Evolutionary conservation across 345 rosid genomes (phyloP).

Genomic region (Microcos paniculata): DNA sequence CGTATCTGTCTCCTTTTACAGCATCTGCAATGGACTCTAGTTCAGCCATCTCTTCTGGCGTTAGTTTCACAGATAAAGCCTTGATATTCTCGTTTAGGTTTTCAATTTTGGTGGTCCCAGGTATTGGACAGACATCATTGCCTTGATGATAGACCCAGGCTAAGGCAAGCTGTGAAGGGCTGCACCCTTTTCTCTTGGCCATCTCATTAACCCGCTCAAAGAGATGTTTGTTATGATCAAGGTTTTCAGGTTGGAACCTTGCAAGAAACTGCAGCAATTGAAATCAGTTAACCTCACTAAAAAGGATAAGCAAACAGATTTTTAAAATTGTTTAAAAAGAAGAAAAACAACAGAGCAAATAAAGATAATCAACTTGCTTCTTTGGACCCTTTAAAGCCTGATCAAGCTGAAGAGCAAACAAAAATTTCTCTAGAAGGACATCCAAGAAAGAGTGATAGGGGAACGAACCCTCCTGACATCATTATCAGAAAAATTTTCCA

Average conservation of each 20-base stretch:
- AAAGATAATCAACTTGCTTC: background rate
- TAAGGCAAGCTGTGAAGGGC: slow-evolving; percentile 59
- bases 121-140: slow-evolving; percentile 5
- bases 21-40: slow-evolving; percentile 43
- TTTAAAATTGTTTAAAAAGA: too few relatives aligned
- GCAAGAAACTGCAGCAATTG: slow-evolving; percentile 35
- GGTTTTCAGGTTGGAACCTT: slow-evolving; percentile 60
- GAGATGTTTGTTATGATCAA: slow-evolving; percentile 42
- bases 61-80: slow-evolving; percentile 55
- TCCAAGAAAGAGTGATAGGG: background rate
- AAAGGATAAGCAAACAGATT: background rate
- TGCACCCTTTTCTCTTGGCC: slow-evolving; percentile 49
- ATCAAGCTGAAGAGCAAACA: background rate
- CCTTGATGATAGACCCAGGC: slow-evolving; percentile 54
- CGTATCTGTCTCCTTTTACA: slow-evolving; percentile 44
- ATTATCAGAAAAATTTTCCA: slow-evolving; percentile 33
- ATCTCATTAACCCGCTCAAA: slow-evolving; percentile 47
- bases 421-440: background rate
- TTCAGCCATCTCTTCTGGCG: slow-evolving; percentile 55
- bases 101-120: slow-evolving; percentile 46
- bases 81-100: slow-evolving; percentile 56
- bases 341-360: background rate
- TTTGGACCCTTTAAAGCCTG: background rate
- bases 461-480: slow-evolving; percentile 45
- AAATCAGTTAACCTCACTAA: background rate